A percentile compares a stretch with the other conserved stretches of the same genome.
These are phyloP conservation scores for Juncus inflexus DNA, from an alignment of 176 grass and related monocot species.

Conservation along the genomic window DNA sequence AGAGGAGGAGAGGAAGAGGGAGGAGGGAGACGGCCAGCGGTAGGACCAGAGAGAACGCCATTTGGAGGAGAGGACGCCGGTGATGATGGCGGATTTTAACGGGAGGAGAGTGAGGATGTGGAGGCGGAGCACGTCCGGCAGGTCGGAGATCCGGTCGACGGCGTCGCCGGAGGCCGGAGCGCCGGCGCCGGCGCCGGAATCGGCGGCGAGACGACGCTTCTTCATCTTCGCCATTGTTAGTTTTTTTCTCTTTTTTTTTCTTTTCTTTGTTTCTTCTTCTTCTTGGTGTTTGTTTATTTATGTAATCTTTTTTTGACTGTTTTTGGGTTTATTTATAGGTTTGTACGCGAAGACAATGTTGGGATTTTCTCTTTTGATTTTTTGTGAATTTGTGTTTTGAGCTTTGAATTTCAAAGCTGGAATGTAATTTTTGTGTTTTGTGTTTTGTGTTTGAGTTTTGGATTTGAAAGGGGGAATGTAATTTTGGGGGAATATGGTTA, in stretches of 20 bases:
- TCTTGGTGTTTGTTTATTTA: too few relatives aligned
- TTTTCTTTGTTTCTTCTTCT: too few relatives aligned
- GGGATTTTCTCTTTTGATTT: too few relatives aligned
- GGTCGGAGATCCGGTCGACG: conserved; percentile 20
- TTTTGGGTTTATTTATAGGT: too few relatives aligned
- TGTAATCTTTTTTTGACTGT: too few relatives aligned
- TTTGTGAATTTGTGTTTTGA: too few relatives aligned
- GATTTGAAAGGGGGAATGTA: too few relatives aligned
- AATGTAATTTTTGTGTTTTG: too few relatives aligned
- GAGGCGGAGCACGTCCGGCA: conserved; percentile 36
- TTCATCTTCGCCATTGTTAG: not conserved
- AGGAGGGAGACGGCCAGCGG: conserved; percentile 33
- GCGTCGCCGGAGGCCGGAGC: not conserved
- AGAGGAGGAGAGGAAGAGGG: conserved; percentile 14
- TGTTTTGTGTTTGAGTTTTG: too few relatives aligned
- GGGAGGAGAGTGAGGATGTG: conserved; percentile 42
- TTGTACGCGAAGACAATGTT: too few relatives aligned
- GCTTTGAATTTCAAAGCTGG: too few relatives aligned
- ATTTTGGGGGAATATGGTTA: too few relatives aligned
- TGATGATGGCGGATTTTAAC: conserved; percentile 46
- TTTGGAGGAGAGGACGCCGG: conserved; percentile 26
- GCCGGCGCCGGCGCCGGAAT: not conserved
- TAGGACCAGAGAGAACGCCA: conserved; percentile 48
- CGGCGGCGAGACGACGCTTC: not conserved
- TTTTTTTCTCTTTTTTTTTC: not conserved